Percentiles rank a stretch among this genome's conserved stretches.
These are phyloP conservation scores for Penicillium paradoxum DNA, from an alignment of 495 filamentous ascomycete species.

Conservation along the genomic window DNA sequence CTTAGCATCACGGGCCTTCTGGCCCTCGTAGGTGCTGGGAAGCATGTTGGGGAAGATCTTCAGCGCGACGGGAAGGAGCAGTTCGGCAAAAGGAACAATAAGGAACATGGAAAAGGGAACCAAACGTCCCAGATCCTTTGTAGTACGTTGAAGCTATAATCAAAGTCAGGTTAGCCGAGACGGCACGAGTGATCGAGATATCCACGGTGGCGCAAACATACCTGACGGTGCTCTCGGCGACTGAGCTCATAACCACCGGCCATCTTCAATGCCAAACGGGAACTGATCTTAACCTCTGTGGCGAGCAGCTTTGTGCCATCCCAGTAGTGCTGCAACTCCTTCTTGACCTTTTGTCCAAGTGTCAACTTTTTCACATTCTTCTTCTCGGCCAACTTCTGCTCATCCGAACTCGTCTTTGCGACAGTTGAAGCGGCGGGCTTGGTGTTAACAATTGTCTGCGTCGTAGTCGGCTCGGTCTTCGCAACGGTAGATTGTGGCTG, in stretches of 20 bases:
- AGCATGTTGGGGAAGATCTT: slow-evolving; percentile 95
- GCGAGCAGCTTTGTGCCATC: slow-evolving; percentile 98
- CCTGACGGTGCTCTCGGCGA: slow-evolving; percentile 84
- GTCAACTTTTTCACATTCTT: slow-evolving; percentile 84
- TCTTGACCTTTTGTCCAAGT: slow-evolving; percentile 85
- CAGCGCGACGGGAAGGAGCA: slow-evolving; percentile 88
- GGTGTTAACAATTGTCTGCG: slow-evolving; percentile 42
- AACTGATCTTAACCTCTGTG: slow-evolving; percentile 88
- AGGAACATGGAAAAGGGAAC: slow-evolving; percentile 97
- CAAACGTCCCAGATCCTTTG: slow-evolving; percentile 86
- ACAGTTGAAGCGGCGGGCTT: slow-evolving; percentile 1
- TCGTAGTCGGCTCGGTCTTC: slow-evolving; percentile 32
- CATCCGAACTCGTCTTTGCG: slow-evolving; percentile 14
- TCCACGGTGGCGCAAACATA: slow-evolving; percentile 20
- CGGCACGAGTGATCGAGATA: not conserved
- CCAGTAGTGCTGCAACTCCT: slow-evolving; percentile 92
- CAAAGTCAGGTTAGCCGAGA: slow-evolving; percentile 12
- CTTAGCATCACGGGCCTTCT: slow-evolving; percentile 84
- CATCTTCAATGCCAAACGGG: slow-evolving; percentile 90
- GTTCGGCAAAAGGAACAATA: slow-evolving; percentile 92
- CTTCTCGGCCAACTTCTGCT: slow-evolving; percentile 57
- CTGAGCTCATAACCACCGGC: slow-evolving; percentile 95
- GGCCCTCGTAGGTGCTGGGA: slow-evolving; percentile 93
- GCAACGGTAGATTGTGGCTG: slow-evolving; percentile 25
- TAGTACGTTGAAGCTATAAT: slow-evolving; percentile 73